phyloP scores from a whole-genome alignment of 495 filamentous ascomycete genomes.

The Neurospora sp. region DNA sequence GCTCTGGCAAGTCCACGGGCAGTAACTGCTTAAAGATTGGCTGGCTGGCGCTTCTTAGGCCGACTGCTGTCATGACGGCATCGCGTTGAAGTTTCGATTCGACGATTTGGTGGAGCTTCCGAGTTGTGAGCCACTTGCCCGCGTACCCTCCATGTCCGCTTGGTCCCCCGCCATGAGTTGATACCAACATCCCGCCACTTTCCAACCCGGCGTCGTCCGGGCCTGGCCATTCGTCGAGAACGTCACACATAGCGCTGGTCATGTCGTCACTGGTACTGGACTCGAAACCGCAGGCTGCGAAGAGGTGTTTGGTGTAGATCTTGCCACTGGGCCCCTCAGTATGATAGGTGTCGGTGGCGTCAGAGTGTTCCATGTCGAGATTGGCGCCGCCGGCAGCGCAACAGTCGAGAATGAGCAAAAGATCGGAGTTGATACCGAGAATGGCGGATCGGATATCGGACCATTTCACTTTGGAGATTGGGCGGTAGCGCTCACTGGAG shows the following conservation, averaged over 20 bases:
- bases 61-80: slow-evolving; percentile 3
- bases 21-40: slow-evolving; percentile 28
- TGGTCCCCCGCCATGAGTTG: background rate
- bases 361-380: slow-evolving; percentile 2
- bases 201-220: background rate
- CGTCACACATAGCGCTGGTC: slow-evolving; percentile 24
- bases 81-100: slow-evolving; percentile 22
- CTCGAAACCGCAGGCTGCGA: slow-evolving; percentile 27
- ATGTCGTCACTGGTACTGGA: slow-evolving; percentile 26
- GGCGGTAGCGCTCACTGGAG: slow-evolving; percentile 23
- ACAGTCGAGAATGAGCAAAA: slow-evolving; percentile 27
- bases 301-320: slow-evolving; percentile 24
- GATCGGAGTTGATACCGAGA: slow-evolving; percentile 18
- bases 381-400: slow-evolving; percentile 25
- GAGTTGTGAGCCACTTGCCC: slow-evolving; percentile 15
- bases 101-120: slow-evolving; percentile 25
- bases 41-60: slow-evolving; percentile 8
- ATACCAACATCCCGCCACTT: background rate
- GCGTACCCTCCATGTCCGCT: background rate
- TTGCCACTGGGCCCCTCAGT: slow-evolving; percentile 1
- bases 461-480: slow-evolving; percentile 21
- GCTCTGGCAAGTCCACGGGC: slow-evolving; percentile 20
- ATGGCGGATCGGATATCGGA: slow-evolving; percentile 15
- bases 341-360: slow-evolving; percentile 1
- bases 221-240: slow-evolving; percentile 14